These are phyloP conservation scores for Heterobasidion irregulare DNA, from an alignment of 1,284 basidiomycete genomes.

Conservation along the genomic window DNA sequence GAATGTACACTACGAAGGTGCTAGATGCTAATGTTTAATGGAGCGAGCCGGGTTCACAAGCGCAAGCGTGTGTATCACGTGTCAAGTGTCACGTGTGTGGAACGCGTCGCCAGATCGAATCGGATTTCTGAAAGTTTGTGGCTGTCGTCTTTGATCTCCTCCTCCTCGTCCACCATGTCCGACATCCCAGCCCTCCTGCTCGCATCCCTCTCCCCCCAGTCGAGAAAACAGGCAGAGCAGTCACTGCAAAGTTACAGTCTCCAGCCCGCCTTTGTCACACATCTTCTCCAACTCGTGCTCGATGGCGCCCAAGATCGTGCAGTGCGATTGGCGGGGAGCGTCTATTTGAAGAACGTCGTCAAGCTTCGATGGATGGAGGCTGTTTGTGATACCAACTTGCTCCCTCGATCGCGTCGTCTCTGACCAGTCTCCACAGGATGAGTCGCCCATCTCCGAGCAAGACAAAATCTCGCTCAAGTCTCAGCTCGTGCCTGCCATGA, in stretches of 20 bases:
- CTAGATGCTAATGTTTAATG: no score
- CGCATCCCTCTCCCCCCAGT: slow-evolving; percentile 66
- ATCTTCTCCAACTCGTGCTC: slow-evolving; percentile 68
- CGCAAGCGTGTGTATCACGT: background rate
- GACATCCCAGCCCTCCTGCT: slow-evolving; percentile 60
- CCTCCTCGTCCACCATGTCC: slow-evolving; percentile 36
- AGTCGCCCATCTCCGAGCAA: slow-evolving; percentile 46
- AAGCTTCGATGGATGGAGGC: slow-evolving; percentile 77
- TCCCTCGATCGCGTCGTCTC: slow-evolving; percentile 3
- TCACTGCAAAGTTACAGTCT: slow-evolving; percentile 57
- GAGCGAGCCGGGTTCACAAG: no score
- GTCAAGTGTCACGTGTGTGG: background rate
- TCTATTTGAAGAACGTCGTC: slow-evolving; percentile 86
- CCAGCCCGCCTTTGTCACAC: slow-evolving; percentile 74
- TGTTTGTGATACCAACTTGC: slow-evolving; percentile 32
- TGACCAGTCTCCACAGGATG: slow-evolving; percentile 39
- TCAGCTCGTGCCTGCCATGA: slow-evolving; percentile 78
- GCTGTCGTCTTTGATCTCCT: background rate
- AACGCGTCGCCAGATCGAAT: background rate
- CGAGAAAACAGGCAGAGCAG: slow-evolving; percentile 76
- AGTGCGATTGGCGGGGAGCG: slow-evolving; percentile 72
- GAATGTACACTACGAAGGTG: no score
- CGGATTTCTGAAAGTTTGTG: background rate
- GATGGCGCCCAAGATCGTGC: slow-evolving; percentile 58
- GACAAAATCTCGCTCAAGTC: slow-evolving; percentile 66